Evolutionary conservation across 495 filamentous ascomycete species (phyloP), one percentile per base, ranked within the genome.

Genomic region (Penicillium cataractarum): DNA sequence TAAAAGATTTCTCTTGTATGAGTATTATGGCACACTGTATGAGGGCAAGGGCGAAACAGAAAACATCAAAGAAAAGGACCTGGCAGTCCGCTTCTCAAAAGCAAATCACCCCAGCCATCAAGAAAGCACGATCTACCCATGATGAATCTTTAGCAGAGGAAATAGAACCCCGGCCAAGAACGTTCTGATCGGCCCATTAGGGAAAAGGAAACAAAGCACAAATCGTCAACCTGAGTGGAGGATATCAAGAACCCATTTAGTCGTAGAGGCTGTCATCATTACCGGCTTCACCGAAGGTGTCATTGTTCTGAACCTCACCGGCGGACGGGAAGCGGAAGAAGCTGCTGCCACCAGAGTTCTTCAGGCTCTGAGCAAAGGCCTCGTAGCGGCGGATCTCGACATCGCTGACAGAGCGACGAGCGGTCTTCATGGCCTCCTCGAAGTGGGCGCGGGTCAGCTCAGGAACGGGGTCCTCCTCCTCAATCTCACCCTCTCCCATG

Each of bases 281-380:
- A 65, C 90, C 92, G 64, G 88, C 90, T 68, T 92, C 86, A 40
- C 91, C 91, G 71, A 95, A 95, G 33, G 86, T 82, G 79, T 86
- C 85, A 64, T 79, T 82, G 68, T 80, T 81, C 57, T 79, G 80
- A 54, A 81, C 85, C 65, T 85, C 88, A 33, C 86, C 88, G 22
- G 82, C 87, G 65, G 86, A 84, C 24, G 94, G 95, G 88, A 98
- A 98, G 75, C 94, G 90, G 90, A 98, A 98, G 86, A 92, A 97
- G 65, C 87, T 91, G 75, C 93, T 94, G 56, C 92, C 92, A 52
- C 95, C 92, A 44, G 91, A 87, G 74, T 96, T 95, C 90, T 99
- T 99, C 91, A 99, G 90, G 75, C 92, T 94, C 83, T 98, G 96
- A 33, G 95, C 91, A 66, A 99, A 99, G 29, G 95, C 96, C 83